Evolutionary conservation across 2,329 filamentous ascomycete species (phyloP), one percentile per base, ranked within the genome.

Genomic region (Hymenoscyphus occultus): DNA sequence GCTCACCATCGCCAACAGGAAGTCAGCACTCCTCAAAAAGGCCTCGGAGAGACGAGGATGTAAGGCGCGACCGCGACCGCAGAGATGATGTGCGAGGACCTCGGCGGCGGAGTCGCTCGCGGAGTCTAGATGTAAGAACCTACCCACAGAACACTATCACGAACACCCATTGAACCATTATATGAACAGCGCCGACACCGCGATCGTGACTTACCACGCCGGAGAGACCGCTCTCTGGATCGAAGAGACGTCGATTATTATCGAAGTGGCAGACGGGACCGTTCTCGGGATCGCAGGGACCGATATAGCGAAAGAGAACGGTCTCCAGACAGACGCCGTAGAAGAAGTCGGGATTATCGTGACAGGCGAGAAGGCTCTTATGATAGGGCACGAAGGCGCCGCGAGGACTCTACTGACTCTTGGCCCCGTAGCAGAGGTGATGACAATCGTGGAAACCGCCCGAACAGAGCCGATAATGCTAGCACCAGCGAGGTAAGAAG

Each of bases 1-100:
- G 91, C 90, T 94, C 91, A 93, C 91, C 91, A 91, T 92, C 90
- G 88, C 90, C 90, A 89, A 88, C 89, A 93, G 90, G 90, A 87
- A 92, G 90, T 84, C 88, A 90, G 77, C 84, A 86, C 79, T 88
- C 87, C 79, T 86, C 88, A 76, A 86, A 80, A 75, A 84, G 83
- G 67, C 79, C 73, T 73, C 80, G 81, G 74, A 80, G 82, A 78
- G 83, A 78, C 40, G 74, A 77, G 62, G 73, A 84, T 76, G 78
- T 81, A 73, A 79, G 82, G 68, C 77, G 80, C 72, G 82, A 84
- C 28, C 62, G 62, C 45, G 58, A 60, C 60, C 79, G 80, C 74
- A 78, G 81, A 71, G 82, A 84, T 73, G 82, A 83, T 75, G 77
- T 77, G 59, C 79, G 81, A 67, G 73, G 76, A 61, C 78, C 78